Percentiles rank a stretch among this genome's conserved stretches.
Evolutionary conservation across 164 flowering plant genomes (phyloP).

Genomic region (Echeveria elegans): DNA sequence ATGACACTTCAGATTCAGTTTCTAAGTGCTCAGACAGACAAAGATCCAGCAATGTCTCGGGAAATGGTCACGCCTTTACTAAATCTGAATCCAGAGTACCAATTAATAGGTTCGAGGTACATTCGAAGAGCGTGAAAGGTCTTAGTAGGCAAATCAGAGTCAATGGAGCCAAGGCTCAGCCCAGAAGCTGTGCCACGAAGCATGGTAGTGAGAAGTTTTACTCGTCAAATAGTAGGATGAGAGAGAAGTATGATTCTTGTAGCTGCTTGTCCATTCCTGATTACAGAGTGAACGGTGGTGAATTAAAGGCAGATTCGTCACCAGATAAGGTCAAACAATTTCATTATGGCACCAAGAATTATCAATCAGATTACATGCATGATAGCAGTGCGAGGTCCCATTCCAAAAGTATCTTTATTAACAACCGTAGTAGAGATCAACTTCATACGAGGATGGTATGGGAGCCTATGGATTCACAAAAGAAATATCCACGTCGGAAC

Average conservation of each 20-base stretch:
- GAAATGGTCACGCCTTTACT: slow-evolving; percentile 19
- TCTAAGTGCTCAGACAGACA: slow-evolving; percentile 44
- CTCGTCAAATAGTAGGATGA: slow-evolving; percentile 33
- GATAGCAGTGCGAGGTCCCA: neutral
- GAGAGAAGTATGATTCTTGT: slow-evolving; percentile 61
- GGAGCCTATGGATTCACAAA: slow-evolving; percentile 74
- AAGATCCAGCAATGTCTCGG: slow-evolving; percentile 21
- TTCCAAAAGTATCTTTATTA: neutral
- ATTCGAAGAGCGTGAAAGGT: slow-evolving; percentile 37
- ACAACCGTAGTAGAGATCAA: slow-evolving; percentile 21
- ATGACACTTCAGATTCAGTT: slow-evolving; percentile 28
- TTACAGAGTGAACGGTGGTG: slow-evolving; percentile 32
- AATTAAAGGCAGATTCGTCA: neutral
- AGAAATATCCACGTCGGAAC: slow-evolving; percentile 51
- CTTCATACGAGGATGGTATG: slow-evolving; percentile 60
- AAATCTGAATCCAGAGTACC: slow-evolving; percentile 35
- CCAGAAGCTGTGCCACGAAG: slow-evolving; percentile 38
- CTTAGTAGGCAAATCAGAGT: slow-evolving; percentile 37
- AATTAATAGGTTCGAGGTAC: slow-evolving; percentile 21
- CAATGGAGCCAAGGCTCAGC: slow-evolving; percentile 33
- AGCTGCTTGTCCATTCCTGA: slow-evolving; percentile 45
- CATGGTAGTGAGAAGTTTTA: slow-evolving; percentile 39
- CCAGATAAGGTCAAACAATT: neutral
- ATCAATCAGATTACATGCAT: neutral
- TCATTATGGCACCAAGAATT: neutral